These are phyloP conservation scores for Lecanosticta acicola DNA, from an alignment of 2,329 filamentous ascomycete species.

Conservation along the genomic window DNA sequence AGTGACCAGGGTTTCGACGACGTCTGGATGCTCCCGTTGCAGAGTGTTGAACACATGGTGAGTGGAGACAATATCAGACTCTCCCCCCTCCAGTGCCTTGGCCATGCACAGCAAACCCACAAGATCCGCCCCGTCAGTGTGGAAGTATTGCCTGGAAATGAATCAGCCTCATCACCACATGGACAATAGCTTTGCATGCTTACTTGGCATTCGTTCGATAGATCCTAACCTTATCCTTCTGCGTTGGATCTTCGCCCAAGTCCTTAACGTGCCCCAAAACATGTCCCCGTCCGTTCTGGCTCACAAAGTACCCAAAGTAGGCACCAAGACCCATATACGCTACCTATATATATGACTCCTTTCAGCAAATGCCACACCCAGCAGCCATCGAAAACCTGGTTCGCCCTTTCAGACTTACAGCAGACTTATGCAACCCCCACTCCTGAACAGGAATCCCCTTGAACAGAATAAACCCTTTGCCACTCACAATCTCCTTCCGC, in stretches of 20 bases:
- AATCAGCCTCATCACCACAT: not conserved
- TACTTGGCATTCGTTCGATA: conserved; percentile 59
- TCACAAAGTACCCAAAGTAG: conserved; percentile 81
- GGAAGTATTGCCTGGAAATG: conserved; percentile 74
- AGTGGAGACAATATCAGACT: conserved; percentile 72
- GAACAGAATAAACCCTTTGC: conserved; percentile 85
- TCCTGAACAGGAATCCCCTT: conserved; percentile 70
- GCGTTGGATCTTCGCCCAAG: conserved; percentile 70
- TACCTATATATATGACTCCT: conserved; percentile 1
- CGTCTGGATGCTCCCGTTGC: conserved; percentile 68
- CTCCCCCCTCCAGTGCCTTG: conserved; percentile 71
- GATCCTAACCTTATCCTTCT: conserved; percentile 82
- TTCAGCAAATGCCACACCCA: conserved; percentile 1
- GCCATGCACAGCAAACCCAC: conserved; percentile 79
- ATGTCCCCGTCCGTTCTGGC: conserved; percentile 77
- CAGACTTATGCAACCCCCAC: conserved; percentile 75
- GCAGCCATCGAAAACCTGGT: not conserved
- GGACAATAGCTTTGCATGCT: not conserved
- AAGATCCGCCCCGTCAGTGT: conserved; percentile 75
- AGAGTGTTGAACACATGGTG: conserved; percentile 79
- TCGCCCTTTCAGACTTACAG: too few species aligned
- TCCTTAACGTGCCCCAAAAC: conserved; percentile 88
- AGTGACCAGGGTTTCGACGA: conserved; percentile 66
- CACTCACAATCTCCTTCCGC: conserved; percentile 63
- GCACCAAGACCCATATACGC: conserved; percentile 80